These are phyloP conservation scores for Suhomyces terraborum DNA, from an alignment of 1,139 yeast species.

Conservation along the genomic window DNA sequence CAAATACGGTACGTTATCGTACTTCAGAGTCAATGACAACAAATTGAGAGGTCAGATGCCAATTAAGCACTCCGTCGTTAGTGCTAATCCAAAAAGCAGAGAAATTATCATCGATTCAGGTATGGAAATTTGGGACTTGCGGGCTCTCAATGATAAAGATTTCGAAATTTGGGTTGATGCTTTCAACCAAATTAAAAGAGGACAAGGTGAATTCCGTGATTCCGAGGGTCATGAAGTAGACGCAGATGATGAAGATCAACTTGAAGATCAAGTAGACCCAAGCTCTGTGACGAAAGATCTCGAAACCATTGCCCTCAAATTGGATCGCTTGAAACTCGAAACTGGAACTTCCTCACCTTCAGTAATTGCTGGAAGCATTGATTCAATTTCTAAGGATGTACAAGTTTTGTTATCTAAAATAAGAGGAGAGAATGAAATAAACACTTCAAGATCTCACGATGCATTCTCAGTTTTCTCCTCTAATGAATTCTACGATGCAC, in stretches of 20 bases:
- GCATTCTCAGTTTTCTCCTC: slow-evolving; percentile 33
- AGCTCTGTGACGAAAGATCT: slow-evolving; percentile 17
- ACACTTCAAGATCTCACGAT: slow-evolving; percentile 21
- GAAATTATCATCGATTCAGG: slow-evolving; percentile 91
- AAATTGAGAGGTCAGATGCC: slow-evolving; percentile 92
- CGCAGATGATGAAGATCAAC: slow-evolving; percentile 12
- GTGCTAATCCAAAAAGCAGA: slow-evolving; percentile 69
- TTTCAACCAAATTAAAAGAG: slow-evolving; percentile 51
- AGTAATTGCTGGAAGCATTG: slow-evolving; percentile 16
- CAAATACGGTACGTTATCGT: slow-evolving; percentile 79
- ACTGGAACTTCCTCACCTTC: slow-evolving; percentile 15
- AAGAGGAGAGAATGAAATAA: slow-evolving; percentile 7
- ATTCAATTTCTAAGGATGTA: slow-evolving; percentile 23
- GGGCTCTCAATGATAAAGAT: slow-evolving; percentile 63
- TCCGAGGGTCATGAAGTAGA: slow-evolving; percentile 11
- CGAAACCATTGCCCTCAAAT: slow-evolving; percentile 25
- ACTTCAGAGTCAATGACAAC: slow-evolving; percentile 68
- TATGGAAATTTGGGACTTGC: slow-evolving; percentile 90
- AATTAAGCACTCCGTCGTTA: slow-evolving; percentile 72
- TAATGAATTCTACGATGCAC: slow-evolving; percentile 67
- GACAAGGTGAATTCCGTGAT: slow-evolving; percentile 10
- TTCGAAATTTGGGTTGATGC: slow-evolving; percentile 86
- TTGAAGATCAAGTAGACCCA: slow-evolving; percentile 17
- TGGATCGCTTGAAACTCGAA: slow-evolving; percentile 25
- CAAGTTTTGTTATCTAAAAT: slow-evolving; percentile 21